Evolutionary conservation across 1,139 yeast genomes (phyloP), one percentile per base, ranked within the genome.

Genomic region (Saccharomycopsis hybrid): DNA sequence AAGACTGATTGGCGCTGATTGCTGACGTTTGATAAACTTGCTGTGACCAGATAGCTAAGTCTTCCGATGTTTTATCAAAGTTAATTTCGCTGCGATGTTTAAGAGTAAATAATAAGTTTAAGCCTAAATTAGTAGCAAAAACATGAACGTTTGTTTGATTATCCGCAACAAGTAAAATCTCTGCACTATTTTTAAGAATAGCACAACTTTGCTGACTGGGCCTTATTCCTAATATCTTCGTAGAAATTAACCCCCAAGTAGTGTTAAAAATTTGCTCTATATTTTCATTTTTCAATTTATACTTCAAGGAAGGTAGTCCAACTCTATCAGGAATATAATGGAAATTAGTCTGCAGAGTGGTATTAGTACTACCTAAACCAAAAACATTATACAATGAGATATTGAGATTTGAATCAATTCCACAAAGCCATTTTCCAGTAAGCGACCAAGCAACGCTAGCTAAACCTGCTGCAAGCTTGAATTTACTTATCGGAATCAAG

Each of bases 401-500:
- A 5, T 41, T 30, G 5, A 41, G 13, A 27, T 43, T 40, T n/a
- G 35, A 31, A 25, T 13, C 47, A 4, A 51, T 24, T 27, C 18
- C 28, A 30, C 48, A 38, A 24, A 48, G 18, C 54, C 54, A 51
- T 36, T 49, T 51, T 3, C 54, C 52, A 4, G 52, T 40, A 9
- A 36, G 30, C 11, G 53, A 50, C 54, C 54, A 51, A 9, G 27
- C 11, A 7, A 32, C 3, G 30, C 31, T 30, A 5, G 18, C 41
- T 5, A 44, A 33, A 18, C 29, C 41, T 11, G 27, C 28, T 9
- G 46, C 30, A n/a, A 45, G 32, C 11, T 40, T 40, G 39, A 41
- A 49, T 9, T 35, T 41, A 24, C 44, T 24, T 24, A 51, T 13
- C 3, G 41, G 42, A 27, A 44, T 35, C 4, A 49, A 7, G 4